Conservation (phyloP, 2,329 filamentous ascomycete species). For the Pezicula neosporulosa region DNA sequence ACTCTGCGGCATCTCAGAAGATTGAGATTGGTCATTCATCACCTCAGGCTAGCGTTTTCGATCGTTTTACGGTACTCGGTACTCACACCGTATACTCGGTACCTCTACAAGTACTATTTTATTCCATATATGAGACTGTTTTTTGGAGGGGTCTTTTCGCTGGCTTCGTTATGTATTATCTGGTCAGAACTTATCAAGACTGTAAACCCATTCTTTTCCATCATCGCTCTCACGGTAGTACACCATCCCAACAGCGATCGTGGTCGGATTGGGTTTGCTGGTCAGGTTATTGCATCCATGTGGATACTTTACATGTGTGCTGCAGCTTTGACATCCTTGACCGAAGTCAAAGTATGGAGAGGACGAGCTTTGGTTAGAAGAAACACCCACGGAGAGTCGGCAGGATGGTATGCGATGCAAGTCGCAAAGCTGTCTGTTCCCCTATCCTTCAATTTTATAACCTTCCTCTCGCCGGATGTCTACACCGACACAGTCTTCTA, state of each 20-base stretch:
- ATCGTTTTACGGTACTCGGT: slow-evolving; percentile 59
- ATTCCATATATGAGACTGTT: slow-evolving; percentile 65
- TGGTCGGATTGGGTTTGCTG: slow-evolving; percentile 78
- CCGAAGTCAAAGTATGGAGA: slow-evolving; percentile 95
- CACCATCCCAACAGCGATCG: slow-evolving; percentile 62
- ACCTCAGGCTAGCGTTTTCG: slow-evolving; percentile 50
- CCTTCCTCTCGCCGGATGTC: slow-evolving; percentile 71
- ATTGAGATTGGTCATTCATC: slow-evolving; percentile 69
- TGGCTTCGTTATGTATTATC: slow-evolving; percentile 78
- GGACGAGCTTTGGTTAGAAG: slow-evolving; percentile 85
- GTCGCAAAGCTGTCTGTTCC: slow-evolving; percentile 91
- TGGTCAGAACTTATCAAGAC: slow-evolving; percentile 93
- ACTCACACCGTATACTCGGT: slow-evolving; percentile 78
- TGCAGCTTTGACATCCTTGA: slow-evolving; percentile 82
- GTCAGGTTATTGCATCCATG: slow-evolving; percentile 76
- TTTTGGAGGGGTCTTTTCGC: slow-evolving; percentile 63
- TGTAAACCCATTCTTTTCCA: slow-evolving; percentile 72
- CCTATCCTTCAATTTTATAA: slow-evolving; percentile 93
- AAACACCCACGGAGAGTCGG: slow-evolving; percentile 89
- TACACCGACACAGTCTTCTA: slow-evolving; percentile 83
- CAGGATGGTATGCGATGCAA: slow-evolving; percentile 93
- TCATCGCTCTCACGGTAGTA: slow-evolving; percentile 56
- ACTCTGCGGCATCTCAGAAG: slow-evolving; percentile 76
- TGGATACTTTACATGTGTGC: slow-evolving; percentile 98
- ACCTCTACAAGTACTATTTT: slow-evolving; percentile 70